Evolutionary conservation across 768 basidiomycete species (phyloP).

Genomic region (Hypholoma fasciculare): DNA sequence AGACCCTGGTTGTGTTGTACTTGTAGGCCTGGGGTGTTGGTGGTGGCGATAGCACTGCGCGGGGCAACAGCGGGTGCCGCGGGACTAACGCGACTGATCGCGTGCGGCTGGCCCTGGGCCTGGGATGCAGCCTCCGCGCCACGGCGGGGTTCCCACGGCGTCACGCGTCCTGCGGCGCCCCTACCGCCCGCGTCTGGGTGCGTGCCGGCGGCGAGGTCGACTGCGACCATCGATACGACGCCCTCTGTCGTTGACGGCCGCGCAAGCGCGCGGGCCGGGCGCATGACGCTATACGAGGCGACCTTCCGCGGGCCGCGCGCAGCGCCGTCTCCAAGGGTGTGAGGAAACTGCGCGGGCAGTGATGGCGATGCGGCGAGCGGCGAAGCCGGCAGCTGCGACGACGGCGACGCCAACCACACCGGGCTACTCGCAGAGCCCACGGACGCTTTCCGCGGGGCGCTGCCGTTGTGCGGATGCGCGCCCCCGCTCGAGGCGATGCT

Average conservation of each 20-base stretch:
- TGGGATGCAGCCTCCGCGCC: neutral
- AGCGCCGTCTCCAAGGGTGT: no score
- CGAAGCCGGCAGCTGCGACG: neutral
- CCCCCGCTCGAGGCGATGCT: neutral
- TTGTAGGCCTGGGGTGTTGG: neutral
- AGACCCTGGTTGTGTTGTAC: neutral
- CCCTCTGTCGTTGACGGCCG: constrained; percentile 8
- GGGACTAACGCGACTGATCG: constrained; percentile 2
- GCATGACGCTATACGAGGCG: constrained; percentile 2
- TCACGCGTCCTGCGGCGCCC: constrained; percentile 11
- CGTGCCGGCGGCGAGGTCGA: neutral
- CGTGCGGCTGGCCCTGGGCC: neutral
- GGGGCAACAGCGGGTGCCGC: neutral
- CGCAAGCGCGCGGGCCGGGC: neutral
- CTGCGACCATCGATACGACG: constrained; percentile 26
- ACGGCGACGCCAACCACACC: neutral
- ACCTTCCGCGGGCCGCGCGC: constrained; percentile 10
- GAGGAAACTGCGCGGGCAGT: no score
- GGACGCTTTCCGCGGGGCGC: constrained; percentile 18
- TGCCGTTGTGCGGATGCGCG: constrained; percentile 11
- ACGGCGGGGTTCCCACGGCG: constrained; percentile 26
- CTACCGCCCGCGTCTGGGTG: neutral
- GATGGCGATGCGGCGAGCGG: neutral
- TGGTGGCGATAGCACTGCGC: neutral
- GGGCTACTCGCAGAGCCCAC: neutral